Evolutionary conservation across 495 filamentous ascomycete genomes (phyloP), one percentile per base, ranked within the genome.

Genomic region (Viridothelium virens): DNA sequence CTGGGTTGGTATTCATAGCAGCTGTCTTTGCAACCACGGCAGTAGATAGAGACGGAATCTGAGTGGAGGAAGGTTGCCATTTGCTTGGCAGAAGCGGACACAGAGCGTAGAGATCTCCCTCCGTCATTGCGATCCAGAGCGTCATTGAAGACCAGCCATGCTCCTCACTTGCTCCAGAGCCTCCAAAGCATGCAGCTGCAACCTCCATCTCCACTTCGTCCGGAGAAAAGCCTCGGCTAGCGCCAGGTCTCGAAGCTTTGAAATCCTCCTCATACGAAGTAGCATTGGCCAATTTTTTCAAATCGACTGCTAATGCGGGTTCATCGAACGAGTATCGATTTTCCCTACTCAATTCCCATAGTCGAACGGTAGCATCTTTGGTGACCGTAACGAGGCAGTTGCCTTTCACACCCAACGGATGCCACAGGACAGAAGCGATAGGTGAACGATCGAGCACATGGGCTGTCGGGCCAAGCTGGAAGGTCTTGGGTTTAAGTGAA

Each of bases 91-190:
- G 77, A 3, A 96, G 81, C 10, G 92, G 92, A 74, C 92, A 96
- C n/a, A 96, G 77, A 7, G 91, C 90, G 70, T 96, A 96, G 7
- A 96, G 83, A 70, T 95, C 91, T 3, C 92, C 92, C 36, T 89
- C 88, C 41, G 80, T 82, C 91, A 96, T 96, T 16, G 89, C 91
- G 56, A 96, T 77, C 91, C 91, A 96, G 18, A 96, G 78, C 2
- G 92, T 95, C 91, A 94, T 96, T 14, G 90, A 81, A 6, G 89
- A 87, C 92, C 92, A 96, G 38, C 87, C 87, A 70, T 90, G 85
- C 63, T 92, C 90, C 38, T 77, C 80, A 44, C 79, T 79, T 36
- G 72, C 77, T 38, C 86, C 87, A 63, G 78, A 85, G 25, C 86
- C 86, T 0, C 87, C 89, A 76, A 96, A 96, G 71, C 86, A 90